Conservation (phyloP, 1,284 basidiomycete species). For the Ustilago esculenta region DNA sequence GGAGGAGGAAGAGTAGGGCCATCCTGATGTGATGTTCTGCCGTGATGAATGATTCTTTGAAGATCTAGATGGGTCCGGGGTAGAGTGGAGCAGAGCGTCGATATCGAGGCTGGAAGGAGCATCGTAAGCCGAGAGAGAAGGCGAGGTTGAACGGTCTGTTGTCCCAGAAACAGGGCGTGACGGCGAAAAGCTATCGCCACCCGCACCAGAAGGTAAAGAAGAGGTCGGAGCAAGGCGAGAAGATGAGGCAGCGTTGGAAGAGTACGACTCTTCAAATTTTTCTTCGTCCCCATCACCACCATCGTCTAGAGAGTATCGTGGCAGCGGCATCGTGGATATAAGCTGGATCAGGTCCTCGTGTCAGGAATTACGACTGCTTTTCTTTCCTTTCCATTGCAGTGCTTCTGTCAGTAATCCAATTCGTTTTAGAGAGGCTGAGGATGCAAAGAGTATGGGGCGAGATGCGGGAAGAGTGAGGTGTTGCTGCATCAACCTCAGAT, state of each 20-base stretch:
- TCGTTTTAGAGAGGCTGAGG: no score
- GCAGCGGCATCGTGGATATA: conserved; percentile 30
- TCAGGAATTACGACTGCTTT: no score
- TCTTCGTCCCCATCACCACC: conserved; percentile 33
- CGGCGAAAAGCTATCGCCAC: background rate
- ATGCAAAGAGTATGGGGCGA: no score
- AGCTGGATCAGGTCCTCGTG: no score
- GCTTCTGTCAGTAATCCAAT: no score
- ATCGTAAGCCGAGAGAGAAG: conserved; percentile 7
- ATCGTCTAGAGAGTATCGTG: conserved; percentile 39
- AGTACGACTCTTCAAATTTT: conserved; percentile 23
- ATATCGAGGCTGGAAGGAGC: conserved; percentile 27
- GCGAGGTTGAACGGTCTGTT: background rate
- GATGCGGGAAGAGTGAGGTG: no score
- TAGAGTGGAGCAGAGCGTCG: conserved; percentile 18
- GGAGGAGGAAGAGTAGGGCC: conserved; percentile 19
- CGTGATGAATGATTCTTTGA: no score
- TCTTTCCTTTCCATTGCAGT: no score
- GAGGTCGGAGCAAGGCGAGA: conserved; percentile 10
- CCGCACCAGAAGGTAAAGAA: background rate
- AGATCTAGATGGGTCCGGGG: background rate
- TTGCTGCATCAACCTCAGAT: no score
- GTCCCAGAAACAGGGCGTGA: conserved; percentile 1
- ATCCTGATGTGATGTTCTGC: no score
- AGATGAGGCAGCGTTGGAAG: conserved; percentile 14